Conservation (phyloP, 768 basidiomycete genomes). For the Tremella yokohamensis region DNA sequence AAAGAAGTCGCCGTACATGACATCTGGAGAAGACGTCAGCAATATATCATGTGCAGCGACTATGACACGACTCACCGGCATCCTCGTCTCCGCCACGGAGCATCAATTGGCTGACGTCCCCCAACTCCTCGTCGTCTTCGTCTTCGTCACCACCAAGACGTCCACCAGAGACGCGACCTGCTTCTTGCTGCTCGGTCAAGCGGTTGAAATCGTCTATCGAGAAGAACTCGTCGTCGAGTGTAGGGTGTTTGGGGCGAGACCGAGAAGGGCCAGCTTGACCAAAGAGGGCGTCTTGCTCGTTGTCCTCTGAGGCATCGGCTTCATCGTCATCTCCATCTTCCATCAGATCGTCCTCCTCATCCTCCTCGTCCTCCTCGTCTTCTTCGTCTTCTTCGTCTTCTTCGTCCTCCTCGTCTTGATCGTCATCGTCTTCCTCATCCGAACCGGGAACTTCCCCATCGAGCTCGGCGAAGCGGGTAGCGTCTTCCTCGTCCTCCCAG, state of each 20-base stretch:
- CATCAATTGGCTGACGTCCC: slow-evolving; percentile 39
- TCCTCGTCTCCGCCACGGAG: slow-evolving; percentile 35
- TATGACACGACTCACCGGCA: slow-evolving; percentile 30
- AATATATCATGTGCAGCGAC: neutral
- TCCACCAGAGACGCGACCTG: slow-evolving; percentile 62
- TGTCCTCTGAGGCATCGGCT: slow-evolving; percentile 34
- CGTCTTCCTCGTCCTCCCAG: slow-evolving; percentile 6
- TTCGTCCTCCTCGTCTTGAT: slow-evolving; percentile 22
- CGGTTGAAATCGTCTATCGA: slow-evolving; percentile 80
- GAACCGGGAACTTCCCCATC: slow-evolving; percentile 6
- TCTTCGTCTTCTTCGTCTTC: slow-evolving; percentile 54
- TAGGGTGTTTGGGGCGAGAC: slow-evolving; percentile 49
- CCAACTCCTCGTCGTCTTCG: slow-evolving; percentile 42
- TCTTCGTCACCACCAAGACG: slow-evolving; percentile 55
- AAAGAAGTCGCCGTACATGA: slow-evolving; percentile 52
- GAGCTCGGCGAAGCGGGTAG: slow-evolving; percentile 9
- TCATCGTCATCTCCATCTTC: slow-evolving; percentile 22
- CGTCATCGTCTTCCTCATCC: slow-evolving; percentile 20
- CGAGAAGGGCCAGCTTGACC: slow-evolving; percentile 33
- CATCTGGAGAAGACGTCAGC: slow-evolving; percentile 31
- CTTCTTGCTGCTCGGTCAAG: slow-evolving; percentile 74
- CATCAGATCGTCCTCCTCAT: slow-evolving; percentile 23
- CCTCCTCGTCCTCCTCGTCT: slow-evolving; percentile 33
- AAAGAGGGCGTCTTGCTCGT: slow-evolving; percentile 42
- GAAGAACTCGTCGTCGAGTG: slow-evolving; percentile 88